phyloP scores from a whole-genome alignment of 140 eudicot genomes.

The Senecio squalidus region DNA sequence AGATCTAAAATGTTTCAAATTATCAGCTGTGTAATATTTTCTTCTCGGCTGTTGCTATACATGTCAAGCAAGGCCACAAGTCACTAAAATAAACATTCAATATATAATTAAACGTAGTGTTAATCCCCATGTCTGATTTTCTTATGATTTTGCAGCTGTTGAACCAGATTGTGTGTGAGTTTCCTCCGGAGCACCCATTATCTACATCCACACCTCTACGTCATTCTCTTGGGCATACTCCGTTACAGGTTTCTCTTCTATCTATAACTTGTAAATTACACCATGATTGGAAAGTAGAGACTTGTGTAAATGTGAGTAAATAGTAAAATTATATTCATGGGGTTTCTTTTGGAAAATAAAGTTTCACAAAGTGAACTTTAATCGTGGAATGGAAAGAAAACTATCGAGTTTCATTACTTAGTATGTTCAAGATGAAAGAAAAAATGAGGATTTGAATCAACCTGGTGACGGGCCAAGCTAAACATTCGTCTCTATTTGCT shows the following conservation, averaged over 20 bases:
- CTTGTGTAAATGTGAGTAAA: background rate
- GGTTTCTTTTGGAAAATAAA: background rate
- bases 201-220: conserved; percentile 52
- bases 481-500: too few species aligned
- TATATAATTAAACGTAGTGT: background rate
- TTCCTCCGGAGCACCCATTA: conserved; percentile 65
- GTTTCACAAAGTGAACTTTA: background rate
- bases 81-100: too few species aligned
- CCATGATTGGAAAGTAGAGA: background rate
- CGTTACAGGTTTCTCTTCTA: conserved; percentile 46
- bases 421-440: background rate
- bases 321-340: background rate
- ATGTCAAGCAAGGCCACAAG: background rate
- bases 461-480: too few species aligned
- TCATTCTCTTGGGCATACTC: conserved; percentile 70
- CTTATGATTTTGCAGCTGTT: conserved; percentile 39
- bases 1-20: too few species aligned
- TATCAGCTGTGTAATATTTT: too few species aligned
- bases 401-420: background rate
- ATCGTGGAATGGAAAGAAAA: background rate
- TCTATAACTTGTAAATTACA: background rate
- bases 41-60: background rate
- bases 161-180: conserved; percentile 67
- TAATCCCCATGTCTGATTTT: background rate
- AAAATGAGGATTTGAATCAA: background rate